A percentile compares a stretch with the other conserved stretches of the same genome.
These are phyloP conservation scores for Cordyceps sp. DNA, from an alignment of 2,329 filamentous ascomycete species.

Conservation along the genomic window DNA sequence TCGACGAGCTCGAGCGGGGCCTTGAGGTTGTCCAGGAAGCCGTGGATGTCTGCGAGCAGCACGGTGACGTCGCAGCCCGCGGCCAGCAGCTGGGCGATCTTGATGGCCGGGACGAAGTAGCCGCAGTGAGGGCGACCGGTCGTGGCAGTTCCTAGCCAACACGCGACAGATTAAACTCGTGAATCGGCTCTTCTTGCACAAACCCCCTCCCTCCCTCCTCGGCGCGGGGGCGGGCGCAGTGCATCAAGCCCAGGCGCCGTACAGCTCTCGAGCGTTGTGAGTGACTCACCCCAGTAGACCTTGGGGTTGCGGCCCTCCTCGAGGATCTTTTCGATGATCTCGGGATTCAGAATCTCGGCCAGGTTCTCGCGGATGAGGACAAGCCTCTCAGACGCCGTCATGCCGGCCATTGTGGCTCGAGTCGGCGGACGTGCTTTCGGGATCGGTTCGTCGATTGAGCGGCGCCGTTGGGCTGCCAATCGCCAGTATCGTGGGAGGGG, in stretches of 20 bases:
- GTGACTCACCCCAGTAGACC: conserved; percentile 60
- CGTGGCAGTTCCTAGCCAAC: conserved; percentile 53
- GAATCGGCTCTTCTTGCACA: too few species aligned
- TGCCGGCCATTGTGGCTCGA: conserved; percentile 7
- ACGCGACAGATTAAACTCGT: too few species aligned
- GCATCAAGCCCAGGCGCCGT: too few species aligned
- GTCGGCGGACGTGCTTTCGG: too few species aligned
- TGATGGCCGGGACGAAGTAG: conserved; percentile 78
- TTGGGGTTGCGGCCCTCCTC: conserved; percentile 54
- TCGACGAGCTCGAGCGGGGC: conserved; percentile 79
- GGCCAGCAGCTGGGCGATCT: conserved; percentile 73
- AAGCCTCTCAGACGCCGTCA: conserved; percentile 42
- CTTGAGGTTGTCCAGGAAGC: conserved; percentile 70
- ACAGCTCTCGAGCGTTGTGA: too few species aligned
- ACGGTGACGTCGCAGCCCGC: conserved; percentile 73
- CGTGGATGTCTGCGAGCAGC: conserved; percentile 60
- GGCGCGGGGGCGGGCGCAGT: too few species aligned
- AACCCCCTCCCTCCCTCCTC: neutral
- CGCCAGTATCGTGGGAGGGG: too few species aligned
- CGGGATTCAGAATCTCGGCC: conserved; percentile 66
- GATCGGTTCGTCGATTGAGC: too few species aligned
- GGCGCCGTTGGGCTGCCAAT: too few species aligned
- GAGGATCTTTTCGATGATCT: conserved; percentile 62
- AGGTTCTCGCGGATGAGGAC: conserved; percentile 67
- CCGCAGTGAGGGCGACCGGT: conserved; percentile 80